These are phyloP conservation scores for Aspergillus pseudonomiae DNA, from an alignment of 2,329 filamentous ascomycete genomes.

Conservation along the genomic window DNA sequence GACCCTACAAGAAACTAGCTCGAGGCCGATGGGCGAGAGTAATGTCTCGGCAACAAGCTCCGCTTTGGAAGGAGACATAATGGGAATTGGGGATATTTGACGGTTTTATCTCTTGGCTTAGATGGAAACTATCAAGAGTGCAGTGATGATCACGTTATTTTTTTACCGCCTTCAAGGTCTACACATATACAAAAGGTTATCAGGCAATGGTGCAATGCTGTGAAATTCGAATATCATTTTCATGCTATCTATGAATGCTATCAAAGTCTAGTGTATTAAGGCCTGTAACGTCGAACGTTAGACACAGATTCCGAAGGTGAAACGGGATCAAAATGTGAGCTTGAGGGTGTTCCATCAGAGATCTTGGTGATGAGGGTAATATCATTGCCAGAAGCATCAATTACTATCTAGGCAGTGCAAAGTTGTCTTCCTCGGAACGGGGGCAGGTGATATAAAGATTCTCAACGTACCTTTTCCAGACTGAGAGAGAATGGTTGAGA, in stretches of 20 bases:
- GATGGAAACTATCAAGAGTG: not conserved
- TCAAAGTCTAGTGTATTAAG: not conserved
- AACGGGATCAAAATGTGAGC: slow-evolving; percentile 21
- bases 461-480: slow-evolving; percentile 29
- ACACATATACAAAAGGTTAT: not conserved
- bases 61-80: not conserved
- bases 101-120: not conserved
- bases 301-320: slow-evolving; percentile 19
- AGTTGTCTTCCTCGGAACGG: slow-evolving; percentile 67
- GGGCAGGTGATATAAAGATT: slow-evolving; percentile 10
- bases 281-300: slow-evolving; percentile 23
- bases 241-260: slow-evolving; percentile 3
- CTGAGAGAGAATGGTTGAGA: not conserved
- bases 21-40: slow-evolving; percentile 15
- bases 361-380: slow-evolving; percentile 67
- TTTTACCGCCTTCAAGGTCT: not conserved
- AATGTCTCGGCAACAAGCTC: not conserved
- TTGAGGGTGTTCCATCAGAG: slow-evolving; percentile 57
- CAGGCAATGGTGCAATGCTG: not conserved
- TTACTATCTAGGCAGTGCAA: slow-evolving; percentile 68
- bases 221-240: not conserved
- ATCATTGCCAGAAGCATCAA: slow-evolving; percentile 64
- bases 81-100: not conserved
- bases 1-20: slow-evolving; percentile 30
- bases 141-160: not conserved